Evolutionary conservation across 2,329 filamentous ascomycete genomes (phyloP), one percentile per base, ranked within the genome.

Genomic region (Phyllosticta ampelicida): DNA sequence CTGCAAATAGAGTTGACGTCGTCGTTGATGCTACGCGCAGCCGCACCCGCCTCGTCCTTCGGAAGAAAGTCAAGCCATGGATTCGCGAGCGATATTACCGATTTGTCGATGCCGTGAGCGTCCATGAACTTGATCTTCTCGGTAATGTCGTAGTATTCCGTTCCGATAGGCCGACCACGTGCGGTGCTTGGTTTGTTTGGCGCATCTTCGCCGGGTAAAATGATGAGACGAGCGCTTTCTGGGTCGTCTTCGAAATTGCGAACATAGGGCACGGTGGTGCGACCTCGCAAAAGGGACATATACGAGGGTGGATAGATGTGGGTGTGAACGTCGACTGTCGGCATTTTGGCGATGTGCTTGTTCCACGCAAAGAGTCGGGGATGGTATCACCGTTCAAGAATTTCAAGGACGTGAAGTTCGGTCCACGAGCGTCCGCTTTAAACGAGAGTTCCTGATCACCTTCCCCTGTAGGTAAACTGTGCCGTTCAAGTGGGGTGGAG

Each of bases 61-160:
- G 77, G 72, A 0, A 96, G 74, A 68, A 95, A 96, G 72, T 96
- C 91, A 1, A 96, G 80, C 91, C 91, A 96, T 0, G 91, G 91
- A 68, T 96, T 96, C 13, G 91, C 91, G 20, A 96, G 83, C 0
- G 89, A 94, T 62, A 96, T 84, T 54, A 96, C 87, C 1, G 88
- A 94, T 62, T 86, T 84, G 71, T 87, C 81, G 69, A 96, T 96
- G 56, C 76, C 76, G 73, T 96, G 91, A 16, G 79, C 81, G 70
- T 90, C 80, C 91, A 96, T 96, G 74, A 96, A 96, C 53, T 83
- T 79, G 13, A 96, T 78, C 68, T 96, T 96, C 65, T 89, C 80
- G 16, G 78, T 74, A 60, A 95, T 85, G 51, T 89, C 88, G 62
- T 86, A 89, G 77, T 92, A 96, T 66, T 91, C 88, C 0, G 83